Percentiles rank a stretch among this genome's conserved stretches.
Evolutionary conservation across 116 monocot genomes (phyloP).

Genomic region (Phalaenopsis hybrid): DNA sequence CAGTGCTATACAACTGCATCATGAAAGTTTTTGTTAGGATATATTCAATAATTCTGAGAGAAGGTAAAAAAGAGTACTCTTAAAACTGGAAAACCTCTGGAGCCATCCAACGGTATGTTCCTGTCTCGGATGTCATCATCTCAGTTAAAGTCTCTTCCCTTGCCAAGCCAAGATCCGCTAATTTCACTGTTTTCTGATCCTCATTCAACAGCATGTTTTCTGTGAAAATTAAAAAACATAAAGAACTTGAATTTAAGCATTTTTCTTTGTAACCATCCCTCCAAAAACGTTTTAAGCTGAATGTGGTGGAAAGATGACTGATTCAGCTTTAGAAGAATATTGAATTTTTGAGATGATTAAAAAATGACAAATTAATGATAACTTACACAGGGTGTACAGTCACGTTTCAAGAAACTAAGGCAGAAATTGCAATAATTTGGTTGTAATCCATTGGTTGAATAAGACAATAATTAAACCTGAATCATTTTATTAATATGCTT

Average conservation of each 20-base stretch:
- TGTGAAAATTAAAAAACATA: slow-evolving; percentile 5
- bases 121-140: slow-evolving; percentile 99
- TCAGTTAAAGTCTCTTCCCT: slow-evolving; percentile 92
- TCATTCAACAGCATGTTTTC: slow-evolving; percentile 82
- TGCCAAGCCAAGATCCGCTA: slow-evolving; percentile 90
- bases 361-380: too few relatives aligned
- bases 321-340: too few relatives aligned
- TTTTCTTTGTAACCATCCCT: not conserved
- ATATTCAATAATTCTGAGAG: not conserved
- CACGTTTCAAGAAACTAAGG: too few relatives aligned
- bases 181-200: slow-evolving; percentile 83
- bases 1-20: slow-evolving; percentile 84
- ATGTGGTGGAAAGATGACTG: not conserved
- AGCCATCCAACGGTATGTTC: slow-evolving; percentile 98
- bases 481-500: too few relatives aligned
- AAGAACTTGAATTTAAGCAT: not conserved
- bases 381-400: too few relatives aligned
- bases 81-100: slow-evolving; percentile 60
- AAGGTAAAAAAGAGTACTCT: not conserved
- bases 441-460: too few relatives aligned
- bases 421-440: too few relatives aligned
- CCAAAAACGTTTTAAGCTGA: not conserved
- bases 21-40: not conserved
- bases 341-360: too few relatives aligned
- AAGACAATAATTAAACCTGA: too few relatives aligned